A percentile compares a stretch with the other conserved stretches of the same genome.
Conservation (phyloP, 2,329 filamentous ascomycete genomes). For the Colletotrichum tofieldiae region DNA sequence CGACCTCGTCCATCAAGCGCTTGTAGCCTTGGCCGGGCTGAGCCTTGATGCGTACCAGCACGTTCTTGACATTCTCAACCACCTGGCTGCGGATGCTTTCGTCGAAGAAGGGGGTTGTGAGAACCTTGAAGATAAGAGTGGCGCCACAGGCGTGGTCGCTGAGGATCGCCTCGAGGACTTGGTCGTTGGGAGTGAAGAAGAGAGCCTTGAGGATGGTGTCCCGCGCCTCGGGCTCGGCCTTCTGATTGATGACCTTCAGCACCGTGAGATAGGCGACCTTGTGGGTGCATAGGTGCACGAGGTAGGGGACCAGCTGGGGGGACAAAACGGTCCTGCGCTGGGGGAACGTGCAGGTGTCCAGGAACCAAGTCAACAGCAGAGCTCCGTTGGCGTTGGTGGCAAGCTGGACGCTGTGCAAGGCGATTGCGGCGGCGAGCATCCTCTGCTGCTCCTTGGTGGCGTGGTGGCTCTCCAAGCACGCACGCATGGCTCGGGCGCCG, state of each 20-base stretch:
- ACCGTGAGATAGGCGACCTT: conserved; percentile 98
- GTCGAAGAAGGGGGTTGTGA: conserved; percentile 98
- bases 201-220: conserved; percentile 91
- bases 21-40: conserved; percentile 97
- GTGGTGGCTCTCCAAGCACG: conserved; percentile 96
- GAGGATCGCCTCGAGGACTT: conserved; percentile 90
- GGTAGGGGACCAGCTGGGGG: conserved; percentile 90
- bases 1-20: conserved; percentile 98
- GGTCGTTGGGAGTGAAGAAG: conserved; percentile 92
- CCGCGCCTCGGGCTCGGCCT: conserved; percentile 91
- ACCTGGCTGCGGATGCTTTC: conserved; percentile 90
- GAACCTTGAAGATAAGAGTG: conserved; percentile 97
- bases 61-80: conserved; percentile 91
- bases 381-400: conserved; percentile 97
- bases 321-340: conserved; percentile 91
- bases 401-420: conserved; percentile 95
- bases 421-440: conserved; percentile 93
- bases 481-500: conserved; percentile 95
- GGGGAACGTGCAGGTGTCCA: conserved; percentile 97
- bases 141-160: conserved; percentile 93
- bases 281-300: conserved; percentile 97
- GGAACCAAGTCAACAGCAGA: conserved; percentile 94
- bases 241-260: conserved; percentile 98
- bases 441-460: conserved; percentile 95
- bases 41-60: conserved; percentile 91